Conservation (phyloP, 768 basidiomycete species). For the Tylopilus rubrobrunneus region DNA sequence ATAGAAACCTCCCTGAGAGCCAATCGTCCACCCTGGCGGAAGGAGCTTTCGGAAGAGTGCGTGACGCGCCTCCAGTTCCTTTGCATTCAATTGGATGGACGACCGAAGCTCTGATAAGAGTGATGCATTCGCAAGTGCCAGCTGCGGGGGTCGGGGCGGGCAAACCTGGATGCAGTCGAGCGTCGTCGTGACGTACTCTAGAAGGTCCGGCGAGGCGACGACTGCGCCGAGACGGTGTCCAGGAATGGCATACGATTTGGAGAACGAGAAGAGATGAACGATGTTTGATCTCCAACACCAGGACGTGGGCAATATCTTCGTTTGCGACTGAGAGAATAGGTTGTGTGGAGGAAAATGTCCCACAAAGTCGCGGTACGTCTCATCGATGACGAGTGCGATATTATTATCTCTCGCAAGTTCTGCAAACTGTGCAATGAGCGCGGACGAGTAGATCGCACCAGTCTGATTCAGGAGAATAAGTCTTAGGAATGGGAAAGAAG, state of each 20-base stretch:
- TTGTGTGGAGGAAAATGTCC: conserved; percentile 49
- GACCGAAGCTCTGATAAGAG: conserved; percentile 50
- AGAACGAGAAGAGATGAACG: conserved; percentile 75
- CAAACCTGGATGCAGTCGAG: conserved; percentile 83
- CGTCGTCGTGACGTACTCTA: conserved; percentile 48
- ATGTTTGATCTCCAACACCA: conserved; percentile 58
- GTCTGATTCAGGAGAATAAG: conserved; percentile 38
- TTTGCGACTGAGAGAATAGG: conserved; percentile 40
- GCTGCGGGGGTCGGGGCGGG: conserved; percentile 67
- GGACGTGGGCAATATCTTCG: background rate
- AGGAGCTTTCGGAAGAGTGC: conserved; percentile 49
- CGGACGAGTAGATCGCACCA: conserved; percentile 62
- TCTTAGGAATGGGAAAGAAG: too few relatives aligned
- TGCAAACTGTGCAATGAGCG: conserved; percentile 55
- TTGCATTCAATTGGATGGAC: conserved; percentile 51
- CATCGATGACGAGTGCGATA: conserved; percentile 76
- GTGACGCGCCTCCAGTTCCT: conserved; percentile 49
- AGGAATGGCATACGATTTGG: conserved; percentile 77
- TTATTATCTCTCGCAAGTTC: conserved; percentile 49
- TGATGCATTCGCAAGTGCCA: conserved; percentile 51
- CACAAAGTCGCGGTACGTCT: conserved; percentile 84
- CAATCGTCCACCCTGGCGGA: conserved; percentile 55
- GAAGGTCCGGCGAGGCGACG: conserved; percentile 53
- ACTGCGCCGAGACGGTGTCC: conserved; percentile 78
- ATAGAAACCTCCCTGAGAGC: conserved; percentile 69